Conservation (phyloP, 2,329 filamentous ascomycete species). For the Leptosphaerulina australis region DNA sequence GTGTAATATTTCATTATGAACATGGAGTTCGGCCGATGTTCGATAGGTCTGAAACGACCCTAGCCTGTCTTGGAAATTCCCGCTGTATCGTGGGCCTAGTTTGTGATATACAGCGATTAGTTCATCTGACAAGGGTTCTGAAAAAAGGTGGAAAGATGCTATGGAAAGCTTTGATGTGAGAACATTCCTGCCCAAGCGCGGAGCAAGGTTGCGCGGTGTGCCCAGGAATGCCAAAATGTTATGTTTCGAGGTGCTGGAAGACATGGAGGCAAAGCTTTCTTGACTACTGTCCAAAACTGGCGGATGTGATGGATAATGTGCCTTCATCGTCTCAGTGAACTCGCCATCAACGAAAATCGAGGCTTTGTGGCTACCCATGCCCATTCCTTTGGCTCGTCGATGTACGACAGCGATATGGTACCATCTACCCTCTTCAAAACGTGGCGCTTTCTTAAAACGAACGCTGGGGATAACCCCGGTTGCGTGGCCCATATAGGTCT, state of each 20-base stretch:
- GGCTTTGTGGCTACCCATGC: constrained; percentile 77
- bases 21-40: constrained; percentile 85
- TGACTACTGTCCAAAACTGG: constrained; percentile 66
- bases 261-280: constrained; percentile 73
- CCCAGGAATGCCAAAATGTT: constrained; percentile 92
- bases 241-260: constrained; percentile 62
- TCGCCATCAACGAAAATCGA: constrained; percentile 91
- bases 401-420: constrained; percentile 94
- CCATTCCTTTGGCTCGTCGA: constrained; percentile 68
- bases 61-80: constrained; percentile 95
- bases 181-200: constrained; percentile 72
- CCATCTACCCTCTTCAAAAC: constrained; percentile 79
- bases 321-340: constrained; percentile 89
- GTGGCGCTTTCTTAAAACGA: constrained; percentile 85
- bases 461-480: constrained; percentile 75
- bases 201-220: constrained; percentile 86
- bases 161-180: constrained; percentile 85
- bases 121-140: constrained; percentile 87
- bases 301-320: constrained; percentile 81
- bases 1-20: constrained; percentile 89
- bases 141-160: constrained; percentile 86
- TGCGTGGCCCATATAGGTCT: constrained; percentile 87
- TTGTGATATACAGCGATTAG: constrained; percentile 88
- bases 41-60: constrained; percentile 96
- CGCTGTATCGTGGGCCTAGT: constrained; percentile 87